Evolutionary conservation across 2,329 filamentous ascomycete genomes (phyloP).

Genomic region (Aspergillus carbonarius): DNA sequence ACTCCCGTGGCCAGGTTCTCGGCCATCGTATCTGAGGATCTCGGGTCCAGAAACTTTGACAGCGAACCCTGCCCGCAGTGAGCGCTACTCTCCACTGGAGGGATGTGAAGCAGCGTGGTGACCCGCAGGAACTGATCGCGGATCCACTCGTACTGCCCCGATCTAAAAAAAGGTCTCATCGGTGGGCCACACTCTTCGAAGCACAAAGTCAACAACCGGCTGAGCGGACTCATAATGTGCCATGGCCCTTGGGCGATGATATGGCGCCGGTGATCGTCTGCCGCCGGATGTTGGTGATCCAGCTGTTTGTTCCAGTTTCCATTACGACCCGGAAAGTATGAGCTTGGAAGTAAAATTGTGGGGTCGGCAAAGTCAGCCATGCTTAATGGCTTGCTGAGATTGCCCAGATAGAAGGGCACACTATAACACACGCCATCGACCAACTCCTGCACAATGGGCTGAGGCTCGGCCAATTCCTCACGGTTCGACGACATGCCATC

Average conservation of each 20-base stretch:
- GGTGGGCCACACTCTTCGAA: slow-evolving; percentile 12
- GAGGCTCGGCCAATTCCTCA: not conserved
- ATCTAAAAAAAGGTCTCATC: slow-evolving; percentile 11
- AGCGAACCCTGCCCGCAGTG: not conserved
- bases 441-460: not conserved
- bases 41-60: not conserved
- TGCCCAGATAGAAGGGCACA: not conserved
- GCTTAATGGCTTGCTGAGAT: not conserved
- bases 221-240: slow-evolving; percentile 23
- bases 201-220: slow-evolving; percentile 21
- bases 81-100: not conserved
- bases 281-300: not conserved
- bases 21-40: not conserved
- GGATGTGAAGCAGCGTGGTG: slow-evolving; percentile 11
- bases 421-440: not conserved
- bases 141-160: slow-evolving; percentile 19
- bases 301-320: not conserved
- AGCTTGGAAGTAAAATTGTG: not conserved
- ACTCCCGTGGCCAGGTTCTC: not conserved
- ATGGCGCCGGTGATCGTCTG: slow-evolving; percentile 15
- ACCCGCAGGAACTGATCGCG: slow-evolving; percentile 19
- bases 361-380: not conserved
- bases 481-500: not conserved
- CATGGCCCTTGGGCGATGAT: slow-evolving; percentile 23
- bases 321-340: not conserved